Base-by-base conservation (phyloP, 1,139 yeast species). In the Entelexis paramagnoliae region DNA sequence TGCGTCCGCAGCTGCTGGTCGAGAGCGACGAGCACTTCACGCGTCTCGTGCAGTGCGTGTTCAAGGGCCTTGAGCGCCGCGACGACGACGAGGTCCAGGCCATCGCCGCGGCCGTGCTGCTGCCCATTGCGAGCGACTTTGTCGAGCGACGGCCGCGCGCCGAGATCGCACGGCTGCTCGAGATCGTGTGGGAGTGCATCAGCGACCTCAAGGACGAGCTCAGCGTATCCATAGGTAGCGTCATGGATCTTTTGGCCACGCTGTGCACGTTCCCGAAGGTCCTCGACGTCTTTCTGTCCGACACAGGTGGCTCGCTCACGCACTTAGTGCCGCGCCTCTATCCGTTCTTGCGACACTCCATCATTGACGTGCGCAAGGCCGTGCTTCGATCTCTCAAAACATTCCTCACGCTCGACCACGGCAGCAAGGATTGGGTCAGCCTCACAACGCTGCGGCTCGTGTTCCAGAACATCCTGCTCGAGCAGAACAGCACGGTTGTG, bases 31-130 rank as follows among this genome's bases (percentile, higher is more conserved):
- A 60, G 19, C 55, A 62, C 35, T 70, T 89, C 46, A 83, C 83
- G 58, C 77, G 78, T 53, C 86, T 91, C 2, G 81, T 89, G 3
- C 75, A 79, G 45, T 86, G 93, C 77, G 98, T 91, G 0, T 71
- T 91, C 44, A 88, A 84, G 67, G 96, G 97, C 3, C 71, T 93
- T 49, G 60, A 57, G 14, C 75, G 78, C 57, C 89, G 84, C 63
- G 76, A 80, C 55, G 95, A 89, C 62, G 98, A 91, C 66, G 99
- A 93, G 65, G 97, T 93, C 24, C 96, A 93, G 66, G 88, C 96
- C 14, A 96, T 91, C 47, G 89, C 96, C 20, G 98, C 98, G 0
- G 84, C 95, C 8, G 87, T 96, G 1, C 72, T 93, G 55, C 74
- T 93, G 0, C 98, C 98, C 3, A 86, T 91, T 50, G 91, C 96